Evolutionary conservation across 2,329 filamentous ascomycete genomes (phyloP).

Genomic region (Fusarium hainanense): DNA sequence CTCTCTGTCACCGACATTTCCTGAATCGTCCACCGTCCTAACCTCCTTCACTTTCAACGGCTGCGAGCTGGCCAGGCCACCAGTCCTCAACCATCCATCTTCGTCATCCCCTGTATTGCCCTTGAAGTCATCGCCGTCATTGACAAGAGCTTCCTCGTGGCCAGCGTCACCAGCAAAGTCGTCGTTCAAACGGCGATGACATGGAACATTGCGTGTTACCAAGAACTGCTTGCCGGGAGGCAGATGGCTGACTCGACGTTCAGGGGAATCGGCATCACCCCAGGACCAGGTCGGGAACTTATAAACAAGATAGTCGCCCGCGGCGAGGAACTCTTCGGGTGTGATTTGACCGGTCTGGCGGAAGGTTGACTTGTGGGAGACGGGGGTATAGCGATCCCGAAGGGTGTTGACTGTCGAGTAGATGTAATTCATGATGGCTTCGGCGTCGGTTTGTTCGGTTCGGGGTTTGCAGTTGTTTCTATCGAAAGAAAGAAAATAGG

Average conservation of each 20-base stretch:
- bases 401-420: slow-evolving; percentile 93
- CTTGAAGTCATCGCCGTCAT: slow-evolving; percentile 76
- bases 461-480: neutral
- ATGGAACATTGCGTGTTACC: slow-evolving; percentile 93
- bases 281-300: slow-evolving; percentile 99
- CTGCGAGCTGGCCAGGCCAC: slow-evolving; percentile 79
- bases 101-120: slow-evolving; percentile 68
- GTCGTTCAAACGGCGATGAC: slow-evolving; percentile 89
- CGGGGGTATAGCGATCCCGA: slow-evolving; percentile 89
- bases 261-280: slow-evolving; percentile 86
- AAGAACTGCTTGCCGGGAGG: slow-evolving; percentile 94
- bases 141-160: slow-evolving; percentile 85
- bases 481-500: neutral
- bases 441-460: neutral
- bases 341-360: slow-evolving; percentile 95
- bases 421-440: slow-evolving; percentile 82
- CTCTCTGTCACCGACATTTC: slow-evolving; percentile 81
- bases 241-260: slow-evolving; percentile 82
- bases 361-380: slow-evolving; percentile 92
- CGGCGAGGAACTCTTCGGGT: slow-evolving; percentile 94
- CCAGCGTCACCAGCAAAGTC: slow-evolving; percentile 92
- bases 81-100: slow-evolving; percentile 92
- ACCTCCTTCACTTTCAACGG: slow-evolving; percentile 84
- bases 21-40: slow-evolving; percentile 87
- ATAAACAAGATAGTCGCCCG: slow-evolving; percentile 97